Percentiles rank a stretch among this genome's conserved stretches.
These are phyloP conservation scores for Linnemannia schmuckeri DNA, from an alignment of 192 early-diverging fungal species.

Conservation along the genomic window DNA sequence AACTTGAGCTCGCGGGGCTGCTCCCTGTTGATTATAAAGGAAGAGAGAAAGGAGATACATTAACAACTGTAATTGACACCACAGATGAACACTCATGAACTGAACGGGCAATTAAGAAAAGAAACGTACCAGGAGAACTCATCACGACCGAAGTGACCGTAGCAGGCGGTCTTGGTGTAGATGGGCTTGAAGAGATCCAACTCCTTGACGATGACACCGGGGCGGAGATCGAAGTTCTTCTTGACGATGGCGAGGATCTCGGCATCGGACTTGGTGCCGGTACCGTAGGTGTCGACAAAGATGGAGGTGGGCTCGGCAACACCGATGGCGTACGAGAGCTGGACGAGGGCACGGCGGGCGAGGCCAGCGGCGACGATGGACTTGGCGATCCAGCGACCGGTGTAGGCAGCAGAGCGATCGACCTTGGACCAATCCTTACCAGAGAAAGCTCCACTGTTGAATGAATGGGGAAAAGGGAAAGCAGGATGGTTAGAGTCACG, in stretches of 20 bases:
- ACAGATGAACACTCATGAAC: no score
- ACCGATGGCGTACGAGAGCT: slow-evolving; percentile 98
- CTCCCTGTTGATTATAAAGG: slow-evolving; percentile 37
- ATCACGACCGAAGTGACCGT: slow-evolving; percentile 93
- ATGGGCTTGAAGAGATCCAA: slow-evolving; percentile 98
- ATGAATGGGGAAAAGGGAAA: neutral
- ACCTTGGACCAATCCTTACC: slow-evolving; percentile 99
- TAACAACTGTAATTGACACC: neutral
- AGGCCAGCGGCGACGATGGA: slow-evolving; percentile 94
- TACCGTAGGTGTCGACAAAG: slow-evolving; percentile 97
- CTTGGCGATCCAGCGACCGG: slow-evolving; percentile 97
- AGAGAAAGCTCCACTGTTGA: slow-evolving; percentile 97
- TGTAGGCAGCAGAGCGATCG: slow-evolving; percentile 98
- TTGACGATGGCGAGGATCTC: slow-evolving; percentile 96
- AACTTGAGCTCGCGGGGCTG: slow-evolving; percentile 57
- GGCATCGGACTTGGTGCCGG: slow-evolving; percentile 88
- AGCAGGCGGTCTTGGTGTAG: slow-evolving; percentile 96
- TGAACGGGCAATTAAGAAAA: neutral
- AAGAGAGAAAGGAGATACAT: neutral
- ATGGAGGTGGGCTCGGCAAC: slow-evolving; percentile 97
- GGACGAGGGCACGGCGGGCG: slow-evolving; percentile 92
- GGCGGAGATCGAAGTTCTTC: slow-evolving; percentile 99
- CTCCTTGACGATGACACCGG: slow-evolving; percentile 98
- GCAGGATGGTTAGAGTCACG: neutral
- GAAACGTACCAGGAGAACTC: slow-evolving; percentile 65